These are phyloP conservation scores for Viridothelium virens DNA, from an alignment of 495 filamentous ascomycete species.

Conservation along the genomic window DNA sequence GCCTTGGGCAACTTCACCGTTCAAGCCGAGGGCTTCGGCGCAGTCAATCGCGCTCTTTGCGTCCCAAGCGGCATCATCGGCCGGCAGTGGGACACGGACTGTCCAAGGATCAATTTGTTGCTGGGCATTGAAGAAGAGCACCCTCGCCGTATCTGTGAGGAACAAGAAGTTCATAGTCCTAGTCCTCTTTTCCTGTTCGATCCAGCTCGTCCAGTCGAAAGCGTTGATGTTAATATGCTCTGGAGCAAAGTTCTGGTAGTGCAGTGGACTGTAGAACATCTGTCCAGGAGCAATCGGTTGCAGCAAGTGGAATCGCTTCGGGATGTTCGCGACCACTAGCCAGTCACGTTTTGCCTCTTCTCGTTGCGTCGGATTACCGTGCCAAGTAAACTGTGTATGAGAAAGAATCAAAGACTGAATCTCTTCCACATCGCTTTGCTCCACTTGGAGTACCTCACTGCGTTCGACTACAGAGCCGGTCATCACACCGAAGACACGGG, in stretches of 20 bases:
- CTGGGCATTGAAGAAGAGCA: slow-evolving; percentile 56
- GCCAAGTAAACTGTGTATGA: slow-evolving; percentile 53
- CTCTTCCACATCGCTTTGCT: slow-evolving; percentile 46
- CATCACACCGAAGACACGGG: slow-evolving; percentile 22
- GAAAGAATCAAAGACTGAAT: slow-evolving; percentile 52
- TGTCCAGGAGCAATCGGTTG: slow-evolving; percentile 33
- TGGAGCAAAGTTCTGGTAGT: slow-evolving; percentile 27
- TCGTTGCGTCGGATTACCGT: slow-evolving; percentile 52
- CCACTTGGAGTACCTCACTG: slow-evolving; percentile 24
- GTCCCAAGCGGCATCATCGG: slow-evolving; percentile 62
- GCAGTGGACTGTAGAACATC: slow-evolving; percentile 35
- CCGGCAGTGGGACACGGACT: slow-evolving; percentile 52
- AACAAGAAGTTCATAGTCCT: slow-evolving; percentile 54
- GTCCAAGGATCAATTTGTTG: slow-evolving; percentile 51
- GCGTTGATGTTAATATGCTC: slow-evolving; percentile 33
- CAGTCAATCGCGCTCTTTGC: slow-evolving; percentile 47
- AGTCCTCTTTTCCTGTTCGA: slow-evolving; percentile 59
- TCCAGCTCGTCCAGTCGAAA: slow-evolving; percentile 56
- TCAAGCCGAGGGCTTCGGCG: slow-evolving; percentile 51
- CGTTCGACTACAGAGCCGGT: slow-evolving; percentile 30
- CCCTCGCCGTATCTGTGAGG: slow-evolving; percentile 49
- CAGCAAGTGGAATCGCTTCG: slow-evolving; percentile 45
- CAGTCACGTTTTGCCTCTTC: slow-evolving; percentile 48
- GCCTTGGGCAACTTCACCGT: slow-evolving; percentile 39
- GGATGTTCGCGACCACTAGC: slow-evolving; percentile 44